Evolutionary conservation across 1,284 basidiomycete species (phyloP).

Genomic region (Tausonia pullulans): DNA sequence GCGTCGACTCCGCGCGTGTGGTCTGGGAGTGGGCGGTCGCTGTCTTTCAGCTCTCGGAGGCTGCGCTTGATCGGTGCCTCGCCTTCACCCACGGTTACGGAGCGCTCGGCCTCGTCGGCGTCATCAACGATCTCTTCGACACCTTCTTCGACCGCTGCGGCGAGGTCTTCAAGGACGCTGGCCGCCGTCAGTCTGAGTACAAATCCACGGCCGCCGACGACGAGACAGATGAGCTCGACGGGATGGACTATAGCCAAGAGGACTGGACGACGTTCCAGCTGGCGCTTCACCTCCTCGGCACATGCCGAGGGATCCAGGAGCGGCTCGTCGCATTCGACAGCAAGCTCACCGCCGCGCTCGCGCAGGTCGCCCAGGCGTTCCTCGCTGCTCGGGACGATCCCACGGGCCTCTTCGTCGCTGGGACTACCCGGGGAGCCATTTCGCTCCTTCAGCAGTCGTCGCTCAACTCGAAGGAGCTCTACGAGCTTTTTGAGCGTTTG

Average conservation of each 20-base stretch:
- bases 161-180: constrained; percentile 37
- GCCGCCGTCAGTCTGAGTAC: constrained; percentile 6
- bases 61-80: constrained; percentile 59
- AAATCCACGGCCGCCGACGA: constrained; percentile 19
- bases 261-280: constrained; percentile 79
- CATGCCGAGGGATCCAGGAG: constrained; percentile 58
- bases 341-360: constrained; percentile 49
- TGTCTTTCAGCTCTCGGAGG: constrained; percentile 64
- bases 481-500: constrained; percentile 48
- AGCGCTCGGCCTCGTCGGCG: constrained; percentile 54
- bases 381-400: constrained; percentile 47
- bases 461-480: constrained; percentile 67
- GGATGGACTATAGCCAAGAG: constrained; percentile 64
- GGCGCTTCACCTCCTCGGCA: constrained; percentile 66
- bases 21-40: constrained; percentile 60
- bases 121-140: constrained; percentile 57
- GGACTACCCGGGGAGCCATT: constrained; percentile 56
- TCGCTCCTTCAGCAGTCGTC: constrained; percentile 64
- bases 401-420: constrained; percentile 44
- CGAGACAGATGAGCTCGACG: constrained; percentile 41
- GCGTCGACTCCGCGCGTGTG: constrained; percentile 48
- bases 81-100: constrained; percentile 82
- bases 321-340: constrained; percentile 55
- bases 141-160: constrained; percentile 38
- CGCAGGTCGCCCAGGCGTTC: constrained; percentile 49